These are phyloP conservation scores for Gastrolobium bilobum DNA, from an alignment of 306 rosid genomes.

Conservation along the genomic window DNA sequence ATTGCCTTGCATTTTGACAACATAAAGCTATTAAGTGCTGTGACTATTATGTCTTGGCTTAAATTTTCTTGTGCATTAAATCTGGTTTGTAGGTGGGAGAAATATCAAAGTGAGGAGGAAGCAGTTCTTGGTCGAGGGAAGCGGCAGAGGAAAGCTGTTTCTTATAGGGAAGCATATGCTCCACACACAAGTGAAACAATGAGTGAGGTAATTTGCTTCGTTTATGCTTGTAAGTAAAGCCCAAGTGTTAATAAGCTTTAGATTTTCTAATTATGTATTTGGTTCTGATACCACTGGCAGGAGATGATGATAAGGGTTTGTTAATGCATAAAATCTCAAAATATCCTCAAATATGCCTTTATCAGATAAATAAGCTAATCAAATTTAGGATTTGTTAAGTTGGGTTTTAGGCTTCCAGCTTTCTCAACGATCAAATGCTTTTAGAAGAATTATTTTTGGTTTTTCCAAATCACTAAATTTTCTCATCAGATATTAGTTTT, in stretches of 20 bases:
- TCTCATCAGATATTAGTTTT: constrained; percentile 25
- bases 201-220: constrained; percentile 76
- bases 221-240: constrained; percentile 46
- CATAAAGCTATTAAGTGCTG: constrained; percentile 40
- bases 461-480: constrained; percentile 17
- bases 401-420: constrained; percentile 19
- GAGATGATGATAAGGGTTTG: constrained; percentile 27
- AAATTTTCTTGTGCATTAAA: constrained; percentile 32
- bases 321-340: constrained; percentile 19
- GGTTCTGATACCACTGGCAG: constrained; percentile 15
- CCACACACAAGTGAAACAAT: constrained; percentile 81
- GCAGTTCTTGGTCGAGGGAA: constrained; percentile 99
- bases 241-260: constrained; percentile 24
- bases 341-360: constrained; percentile 16
- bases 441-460: constrained; percentile 10
- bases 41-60: constrained; percentile 36
- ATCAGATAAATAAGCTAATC: constrained; percentile 3
- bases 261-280: constrained; percentile 14
- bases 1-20: constrained; percentile 31
- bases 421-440: constrained; percentile 21
- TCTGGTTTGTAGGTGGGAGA: constrained; percentile 87
- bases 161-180: constrained; percentile 94
- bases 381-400: constrained; percentile 10
- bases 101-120: constrained; percentile 96
- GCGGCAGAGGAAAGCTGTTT: constrained; percentile 95